These are phyloP conservation scores for Starmerella davenportii DNA, from an alignment of 805 yeast species.

Conservation along the genomic window DNA sequence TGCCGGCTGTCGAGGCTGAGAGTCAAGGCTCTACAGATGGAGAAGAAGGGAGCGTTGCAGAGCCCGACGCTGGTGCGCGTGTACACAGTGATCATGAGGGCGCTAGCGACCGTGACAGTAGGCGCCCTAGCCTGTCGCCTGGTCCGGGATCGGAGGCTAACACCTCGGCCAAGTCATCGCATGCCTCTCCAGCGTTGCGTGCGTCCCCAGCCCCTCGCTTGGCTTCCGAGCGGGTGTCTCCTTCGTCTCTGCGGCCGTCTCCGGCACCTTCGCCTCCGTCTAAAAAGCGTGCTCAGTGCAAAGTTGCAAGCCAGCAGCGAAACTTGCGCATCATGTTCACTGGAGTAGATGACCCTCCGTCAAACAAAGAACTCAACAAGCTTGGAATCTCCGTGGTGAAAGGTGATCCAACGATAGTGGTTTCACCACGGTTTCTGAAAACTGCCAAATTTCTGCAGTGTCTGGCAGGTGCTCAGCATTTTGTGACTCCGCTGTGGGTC, in stretches of 20 bases:
- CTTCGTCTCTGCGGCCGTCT: not conserved
- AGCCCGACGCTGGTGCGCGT: not conserved
- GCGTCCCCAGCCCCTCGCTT: not conserved
- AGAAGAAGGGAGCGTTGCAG: not conserved
- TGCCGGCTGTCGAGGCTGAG: not conserved
- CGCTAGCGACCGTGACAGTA: too few species aligned
- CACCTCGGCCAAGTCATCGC: not conserved
- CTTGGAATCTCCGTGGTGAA: slow-evolving; percentile 39
- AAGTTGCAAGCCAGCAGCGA: not conserved
- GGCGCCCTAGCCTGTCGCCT: not conserved
- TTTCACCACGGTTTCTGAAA: slow-evolving; percentile 68
- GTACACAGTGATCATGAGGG: not conserved
- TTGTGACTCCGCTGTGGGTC: slow-evolving; percentile 19
- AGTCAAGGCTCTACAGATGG: not conserved
- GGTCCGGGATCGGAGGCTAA: not conserved
- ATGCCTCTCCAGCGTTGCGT: not conserved
- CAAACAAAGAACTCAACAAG: slow-evolving; percentile 17
- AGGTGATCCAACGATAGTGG: slow-evolving; percentile 28
- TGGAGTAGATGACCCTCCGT: slow-evolving; percentile 17
- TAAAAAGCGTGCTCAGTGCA: not conserved
- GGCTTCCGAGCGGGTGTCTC: not conserved
- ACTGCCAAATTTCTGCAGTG: slow-evolving; percentile 75
- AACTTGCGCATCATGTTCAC: slow-evolving; percentile 16
- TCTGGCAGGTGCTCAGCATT: slow-evolving; percentile 31
- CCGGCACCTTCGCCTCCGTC: not conserved